Evolutionary conservation across 192 early-diverging fungal species (phyloP), one percentile per base, ranked within the genome.

Genomic region (Umbelopsis vinacea): DNA sequence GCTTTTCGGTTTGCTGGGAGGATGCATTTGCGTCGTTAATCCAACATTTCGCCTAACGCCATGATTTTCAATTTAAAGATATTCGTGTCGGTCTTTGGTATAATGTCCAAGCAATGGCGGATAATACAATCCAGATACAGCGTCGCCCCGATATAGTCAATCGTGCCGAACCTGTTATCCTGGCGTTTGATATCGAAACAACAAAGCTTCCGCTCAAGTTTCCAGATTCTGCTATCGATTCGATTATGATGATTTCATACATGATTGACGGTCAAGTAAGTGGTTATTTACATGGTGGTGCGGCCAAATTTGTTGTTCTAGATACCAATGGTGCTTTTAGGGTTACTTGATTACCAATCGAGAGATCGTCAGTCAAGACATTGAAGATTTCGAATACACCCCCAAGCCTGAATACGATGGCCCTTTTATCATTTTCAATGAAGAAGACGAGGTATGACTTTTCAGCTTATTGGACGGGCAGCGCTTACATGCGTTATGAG

Each of bases 191-290:
- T 85, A 99, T 99, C 68, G 98, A 99, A 83, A 97, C 95, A 0
- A 96, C 97, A 37, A 99, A 99, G 78, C 79, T 95, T 37, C 98
- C 98, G 37, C 87, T 99, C 37, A 98, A 97, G 81, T 99, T 99
- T 71, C 98, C 98, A 9, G 98, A 98, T 71, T 86, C 95, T 0
- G 55, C 80, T 4, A 89, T 91, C 37, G 98, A 99, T 77, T 88
- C 87, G 46, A 94, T 99, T 71, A 99, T 98, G 95, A 99, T 99
- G 98, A 97, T 99, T 74, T 98, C 97, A 35, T 99, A 99, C 79
- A 99, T 99, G 98, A 92, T 99, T 63, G 96, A 98, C 69, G 98
- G 95, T 22, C 92, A 93, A 81, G 94, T 96, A 87, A 57, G 50
- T 43, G 46, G 3, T 15, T 11, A 9, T 19, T 19, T 52, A 1